phyloP scores from a whole-genome alignment of 768 basidiomycete species.

The Boletus rufocinnamomeus region DNA sequence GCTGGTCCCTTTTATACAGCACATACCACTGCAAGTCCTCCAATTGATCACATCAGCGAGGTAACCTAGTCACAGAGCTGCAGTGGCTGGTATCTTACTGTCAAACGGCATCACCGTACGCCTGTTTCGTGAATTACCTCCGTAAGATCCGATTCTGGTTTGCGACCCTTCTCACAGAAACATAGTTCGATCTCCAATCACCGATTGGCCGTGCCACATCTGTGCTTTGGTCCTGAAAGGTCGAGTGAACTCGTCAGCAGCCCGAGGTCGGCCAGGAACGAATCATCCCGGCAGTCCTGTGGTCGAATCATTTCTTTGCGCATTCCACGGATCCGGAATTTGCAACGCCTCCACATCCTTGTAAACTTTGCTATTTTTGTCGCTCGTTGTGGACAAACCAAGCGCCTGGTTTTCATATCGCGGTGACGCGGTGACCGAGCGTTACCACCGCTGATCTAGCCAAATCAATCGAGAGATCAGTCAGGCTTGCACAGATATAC shows the following conservation, averaged over 20 bases:
- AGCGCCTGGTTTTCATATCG: conserved; percentile 12
- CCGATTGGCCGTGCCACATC: conserved; percentile 26
- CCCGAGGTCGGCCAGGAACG: conserved; percentile 32
- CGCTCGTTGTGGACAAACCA: conserved; percentile 4
- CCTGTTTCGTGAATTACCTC: conserved; percentile 25
- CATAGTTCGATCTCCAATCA: conserved; percentile 23
- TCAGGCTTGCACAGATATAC: conserved; percentile 15
- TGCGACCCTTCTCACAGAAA: conserved; percentile 21
- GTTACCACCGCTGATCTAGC: conserved; percentile 27
- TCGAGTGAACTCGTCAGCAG: conserved; percentile 18
- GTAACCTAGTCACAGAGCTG: conserved; percentile 37
- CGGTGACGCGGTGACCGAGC: conserved; percentile 6
- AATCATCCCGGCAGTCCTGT: conserved; percentile 9
- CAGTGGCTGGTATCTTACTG: conserved; percentile 32
- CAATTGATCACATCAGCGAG: conserved; percentile 33
- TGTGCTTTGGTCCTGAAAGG: conserved; percentile 22
- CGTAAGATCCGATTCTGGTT: conserved; percentile 25
- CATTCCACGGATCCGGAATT: conserved; percentile 8
- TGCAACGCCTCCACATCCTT: conserved; percentile 5
- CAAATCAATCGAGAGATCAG: conserved; percentile 17
- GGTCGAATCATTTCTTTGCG: conserved; percentile 19
- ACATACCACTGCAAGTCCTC: conserved; percentile 31
- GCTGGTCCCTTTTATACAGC: conserved; percentile 34
- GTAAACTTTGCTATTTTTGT: conserved; percentile 18
- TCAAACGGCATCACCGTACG: conserved; percentile 32